Conservation (phyloP, 805 yeast species). For the Saturnispora quitensis region DNA sequence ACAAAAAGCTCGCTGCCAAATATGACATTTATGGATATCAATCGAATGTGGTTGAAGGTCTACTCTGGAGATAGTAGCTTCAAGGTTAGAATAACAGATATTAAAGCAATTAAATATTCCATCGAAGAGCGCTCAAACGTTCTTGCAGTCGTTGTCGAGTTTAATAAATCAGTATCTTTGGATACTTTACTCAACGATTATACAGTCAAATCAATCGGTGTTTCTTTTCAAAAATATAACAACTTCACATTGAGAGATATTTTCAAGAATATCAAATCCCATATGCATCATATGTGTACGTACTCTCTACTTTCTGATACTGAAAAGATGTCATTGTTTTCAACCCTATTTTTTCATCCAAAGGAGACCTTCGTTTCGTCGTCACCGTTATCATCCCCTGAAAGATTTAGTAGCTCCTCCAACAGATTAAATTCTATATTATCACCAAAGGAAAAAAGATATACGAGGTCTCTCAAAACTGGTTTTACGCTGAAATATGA, state of each 20-base stretch:
- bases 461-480: slow-evolving; percentile 5
- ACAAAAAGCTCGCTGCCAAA: neutral
- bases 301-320: neutral
- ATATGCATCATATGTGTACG: neutral
- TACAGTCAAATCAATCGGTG: neutral
- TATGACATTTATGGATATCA: neutral
- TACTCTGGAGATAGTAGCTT: neutral
- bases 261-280: neutral
- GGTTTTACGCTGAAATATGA: slow-evolving; percentile 6
- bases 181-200: neutral
- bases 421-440: neutral
- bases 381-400: neutral
- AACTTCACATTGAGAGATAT: neutral
- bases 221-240: neutral
- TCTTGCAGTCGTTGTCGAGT: neutral
- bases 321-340: neutral
- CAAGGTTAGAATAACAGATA: neutral
- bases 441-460: neutral
- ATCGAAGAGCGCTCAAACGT: neutral
- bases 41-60: neutral
- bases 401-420: neutral
- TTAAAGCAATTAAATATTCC: neutral
- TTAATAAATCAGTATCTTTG: neutral
- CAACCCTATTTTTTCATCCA: neutral
- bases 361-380: neutral